Percentiles rank a stretch among this genome's conserved stretches.
These are phyloP conservation scores for Emericellopsis terricola DNA, from an alignment of 495 filamentous ascomycete genomes.

Conservation along the genomic window DNA sequence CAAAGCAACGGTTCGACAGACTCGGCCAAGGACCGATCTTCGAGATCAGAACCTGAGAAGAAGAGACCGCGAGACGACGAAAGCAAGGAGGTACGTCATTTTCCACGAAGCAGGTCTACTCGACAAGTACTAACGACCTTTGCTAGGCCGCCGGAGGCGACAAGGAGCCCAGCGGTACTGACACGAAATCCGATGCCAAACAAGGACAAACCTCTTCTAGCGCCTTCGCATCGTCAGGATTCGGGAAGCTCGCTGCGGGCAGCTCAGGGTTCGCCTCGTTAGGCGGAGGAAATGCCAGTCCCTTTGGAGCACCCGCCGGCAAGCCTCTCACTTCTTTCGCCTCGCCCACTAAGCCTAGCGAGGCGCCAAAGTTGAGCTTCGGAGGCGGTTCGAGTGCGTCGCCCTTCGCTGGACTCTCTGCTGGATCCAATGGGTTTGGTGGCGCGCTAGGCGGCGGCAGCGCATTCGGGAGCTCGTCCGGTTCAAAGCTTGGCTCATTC, in stretches of 20 bases:
- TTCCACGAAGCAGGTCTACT: background rate
- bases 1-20: slow-evolving; percentile 17
- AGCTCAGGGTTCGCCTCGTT: slow-evolving; percentile 22
- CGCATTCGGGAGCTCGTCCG: slow-evolving; percentile 20
- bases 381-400: slow-evolving; percentile 16
- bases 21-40: slow-evolving; percentile 16
- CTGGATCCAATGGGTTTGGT: slow-evolving; percentile 6
- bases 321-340: slow-evolving; percentile 12
- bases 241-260: slow-evolving; percentile 29
- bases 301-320: background rate
- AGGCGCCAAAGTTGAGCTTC: slow-evolving; percentile 16
- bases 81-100: background rate
- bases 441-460: slow-evolving; percentile 11
- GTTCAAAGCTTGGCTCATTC: slow-evolving; percentile 51
- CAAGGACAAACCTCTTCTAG: slow-evolving; percentile 19
- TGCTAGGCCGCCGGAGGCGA: background rate
- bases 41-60: slow-evolving; percentile 35
- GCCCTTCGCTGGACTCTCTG: slow-evolving; percentile 19
- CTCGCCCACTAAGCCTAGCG: slow-evolving; percentile 7
- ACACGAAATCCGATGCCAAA: slow-evolving; percentile 5
- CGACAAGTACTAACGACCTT: background rate
- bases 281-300: slow-evolving; percentile 2
- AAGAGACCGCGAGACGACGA: slow-evolving; percentile 16
- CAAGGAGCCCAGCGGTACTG: slow-evolving; percentile 6
- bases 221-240: slow-evolving; percentile 31